A percentile compares a stretch with the other conserved stretches of the same genome.
Conservation (phyloP, 257 asterid genomes). For the Capsicum pubescens region DNA sequence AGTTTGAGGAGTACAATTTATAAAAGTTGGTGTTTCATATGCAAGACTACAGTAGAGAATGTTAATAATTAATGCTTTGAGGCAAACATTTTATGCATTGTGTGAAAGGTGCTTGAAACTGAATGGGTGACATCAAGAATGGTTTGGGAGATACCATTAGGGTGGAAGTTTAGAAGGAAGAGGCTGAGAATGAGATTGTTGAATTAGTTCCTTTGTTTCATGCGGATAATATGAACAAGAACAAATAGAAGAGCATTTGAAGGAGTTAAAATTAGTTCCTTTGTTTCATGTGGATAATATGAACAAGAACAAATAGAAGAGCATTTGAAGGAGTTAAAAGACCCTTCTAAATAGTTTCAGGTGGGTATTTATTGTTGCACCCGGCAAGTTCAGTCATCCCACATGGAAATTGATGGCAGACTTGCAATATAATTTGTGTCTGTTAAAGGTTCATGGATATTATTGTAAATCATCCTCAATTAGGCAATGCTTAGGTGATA, state of each 20-base stretch:
- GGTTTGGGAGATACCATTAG: conserved; percentile 4
- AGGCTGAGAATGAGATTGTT: conserved; percentile 13
- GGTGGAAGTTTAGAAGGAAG: conserved; percentile 26
- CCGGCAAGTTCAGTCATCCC: not conserved
- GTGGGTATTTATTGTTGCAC: conserved; percentile 15
- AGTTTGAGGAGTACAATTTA: not conserved
- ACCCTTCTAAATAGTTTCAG: conserved; percentile 6
- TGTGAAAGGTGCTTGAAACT: conserved; percentile 9
- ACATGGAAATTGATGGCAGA: not conserved
- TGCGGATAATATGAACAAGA: not conserved
- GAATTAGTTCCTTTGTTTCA: conserved; percentile 11
- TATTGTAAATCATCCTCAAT: not conserved
- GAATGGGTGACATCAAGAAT: not conserved
- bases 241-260: conserved; percentile 3
- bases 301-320: not conserved
- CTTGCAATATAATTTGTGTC: not conserved
- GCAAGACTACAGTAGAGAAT: conserved; percentile 3
- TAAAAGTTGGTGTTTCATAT: conserved; percentile 19
- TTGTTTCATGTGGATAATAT: not conserved
- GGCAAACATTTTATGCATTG: not conserved
- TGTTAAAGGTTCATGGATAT: not conserved
- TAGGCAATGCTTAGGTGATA: not conserved
- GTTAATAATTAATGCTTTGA: not conserved
- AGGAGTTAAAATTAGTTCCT: conserved; percentile 17
- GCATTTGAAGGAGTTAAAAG: conserved; percentile 14